Evolutionary conservation across 2,329 filamentous ascomycete species (phyloP), one percentile per base, ranked within the genome.

Genomic region (Drechslerella coelobrocha): DNA sequence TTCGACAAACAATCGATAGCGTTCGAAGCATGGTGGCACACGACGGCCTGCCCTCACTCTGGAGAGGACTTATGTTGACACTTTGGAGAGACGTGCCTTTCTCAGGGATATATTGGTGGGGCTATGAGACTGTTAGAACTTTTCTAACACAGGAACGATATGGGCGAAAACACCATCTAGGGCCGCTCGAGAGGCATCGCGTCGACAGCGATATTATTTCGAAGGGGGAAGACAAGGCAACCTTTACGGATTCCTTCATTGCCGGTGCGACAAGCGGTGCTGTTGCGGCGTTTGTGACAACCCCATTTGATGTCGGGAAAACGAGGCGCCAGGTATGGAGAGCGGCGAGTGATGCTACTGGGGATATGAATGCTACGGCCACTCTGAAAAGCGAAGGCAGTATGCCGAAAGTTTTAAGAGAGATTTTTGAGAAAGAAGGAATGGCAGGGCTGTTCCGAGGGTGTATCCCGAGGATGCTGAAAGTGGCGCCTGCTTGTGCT

Each of bases 51-150:
- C 83, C 84, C 0, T 91, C 92, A 1, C 81, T 99, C 0, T 99
- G 94, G 94, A 85, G 93, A 62, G 94, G 94, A 0, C 81, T 99
- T 61, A 92, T 89, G 0, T 81, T 99, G 75, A 97, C 93, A 0
- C 84, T 99, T 65, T 99, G 94, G 94, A 85, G 94, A 73, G 94
- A 99, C 77, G 94, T 97, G 0, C 94, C 94, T 0, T 99, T 99
- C 77, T 97, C 93, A 0, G 94, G 90, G 2, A 85, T 99, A 47
- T 99, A 99, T 81, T 99, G 94, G 94, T 95, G 90, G 87, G 93
- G 94, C 10, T 99, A 99, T 78, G 94, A 99, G 81, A 87, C 85
- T 17, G 88, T 93, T 61, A 92, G 57, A 86, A 87, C 23, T 81
- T 81, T 56, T 41, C 31, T 66, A n/a, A 37, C 55, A 9, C 29